Evolutionary conservation across 129 eudicot genomes (phyloP).

Genomic region (Ambrosia artemisiifolia): DNA sequence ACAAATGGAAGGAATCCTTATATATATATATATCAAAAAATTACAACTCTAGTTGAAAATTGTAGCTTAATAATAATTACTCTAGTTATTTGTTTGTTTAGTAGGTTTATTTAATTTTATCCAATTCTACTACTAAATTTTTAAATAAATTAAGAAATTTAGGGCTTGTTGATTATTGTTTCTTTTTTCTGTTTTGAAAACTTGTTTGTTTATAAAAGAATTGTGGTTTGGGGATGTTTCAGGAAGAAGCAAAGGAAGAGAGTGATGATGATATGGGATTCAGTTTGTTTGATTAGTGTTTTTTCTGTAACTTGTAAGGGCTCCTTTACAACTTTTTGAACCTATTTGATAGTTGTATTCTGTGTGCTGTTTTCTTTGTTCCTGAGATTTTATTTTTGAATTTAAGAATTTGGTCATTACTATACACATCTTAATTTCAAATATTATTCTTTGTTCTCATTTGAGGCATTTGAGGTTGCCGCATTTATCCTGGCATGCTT

Average conservation of each 20-base stretch:
- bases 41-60: too few species aligned
- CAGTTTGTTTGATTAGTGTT: constrained; percentile 56
- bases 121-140: too few species aligned
- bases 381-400: constrained; percentile 21
- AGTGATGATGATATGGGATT: constrained; percentile 78
- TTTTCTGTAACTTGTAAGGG: constrained; percentile 13
- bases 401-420: constrained; percentile 11
- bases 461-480: not conserved
- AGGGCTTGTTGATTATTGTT: not conserved
- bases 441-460: not conserved
- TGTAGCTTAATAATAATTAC: too few species aligned
- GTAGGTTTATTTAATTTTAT: not conserved
- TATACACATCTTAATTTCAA: not conserved
- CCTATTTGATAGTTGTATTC: constrained; percentile 8
- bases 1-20: too few species aligned
- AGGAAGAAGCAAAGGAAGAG: constrained; percentile 72
- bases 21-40: too few species aligned
- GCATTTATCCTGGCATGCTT: too few species aligned
- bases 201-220: not conserved
- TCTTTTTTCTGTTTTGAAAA: not conserved
- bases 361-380: constrained; percentile 3
- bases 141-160: too few species aligned
- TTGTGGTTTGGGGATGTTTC: constrained; percentile 2
- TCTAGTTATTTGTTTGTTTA: not conserved
- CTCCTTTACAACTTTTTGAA: constrained; percentile 8